These are phyloP conservation scores for Phytopythium chamaehyphon DNA, from an alignment of 352 stramenopile genomes.

Conservation along the genomic window DNA sequence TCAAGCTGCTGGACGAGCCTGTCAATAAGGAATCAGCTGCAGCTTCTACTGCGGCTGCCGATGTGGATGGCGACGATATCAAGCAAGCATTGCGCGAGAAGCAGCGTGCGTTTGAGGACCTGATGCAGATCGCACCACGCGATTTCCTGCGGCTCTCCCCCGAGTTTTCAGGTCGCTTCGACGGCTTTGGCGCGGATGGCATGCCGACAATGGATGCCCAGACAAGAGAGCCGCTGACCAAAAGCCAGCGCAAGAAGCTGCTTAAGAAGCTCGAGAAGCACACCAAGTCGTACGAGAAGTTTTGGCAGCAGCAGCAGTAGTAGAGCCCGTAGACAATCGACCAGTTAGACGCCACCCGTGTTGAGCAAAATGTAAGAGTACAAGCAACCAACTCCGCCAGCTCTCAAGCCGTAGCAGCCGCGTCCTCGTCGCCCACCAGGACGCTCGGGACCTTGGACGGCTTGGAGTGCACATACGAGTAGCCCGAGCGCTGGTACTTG, in stretches of 20 bases:
- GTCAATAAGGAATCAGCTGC: slow-evolving; percentile 23
- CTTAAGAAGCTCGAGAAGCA: slow-evolving; percentile 71
- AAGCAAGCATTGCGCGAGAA: slow-evolving; percentile 23
- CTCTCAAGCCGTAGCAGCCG: slow-evolving; percentile 3
- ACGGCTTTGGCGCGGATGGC: slow-evolving; percentile 48
- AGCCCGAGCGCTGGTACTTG: slow-evolving; percentile 44
- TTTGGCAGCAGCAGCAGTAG: slow-evolving; percentile 30
- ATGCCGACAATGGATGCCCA: slow-evolving; percentile 44
- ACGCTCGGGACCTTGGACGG: slow-evolving; percentile 28
- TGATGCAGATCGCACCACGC: slow-evolving; percentile 62
- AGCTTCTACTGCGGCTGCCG: not conserved
- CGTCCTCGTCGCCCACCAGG: not conserved
- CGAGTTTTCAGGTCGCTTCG: slow-evolving; percentile 49
- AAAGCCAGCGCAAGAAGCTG: slow-evolving; percentile 78
- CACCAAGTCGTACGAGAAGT: slow-evolving; percentile 60
- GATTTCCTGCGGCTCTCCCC: slow-evolving; percentile 44
- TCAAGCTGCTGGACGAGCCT: slow-evolving; percentile 43
- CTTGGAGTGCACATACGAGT: slow-evolving; percentile 57
- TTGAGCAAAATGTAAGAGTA: not conserved
- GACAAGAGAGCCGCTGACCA: slow-evolving; percentile 37
- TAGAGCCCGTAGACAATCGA: not conserved
- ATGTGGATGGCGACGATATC: slow-evolving; percentile 7
- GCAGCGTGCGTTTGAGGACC: slow-evolving; percentile 48
- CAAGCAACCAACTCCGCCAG: not conserved
- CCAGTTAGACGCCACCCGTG: not conserved